Base-by-base conservation (phyloP, 148 eudicot species). In the Persicaria maculosa region DNA sequence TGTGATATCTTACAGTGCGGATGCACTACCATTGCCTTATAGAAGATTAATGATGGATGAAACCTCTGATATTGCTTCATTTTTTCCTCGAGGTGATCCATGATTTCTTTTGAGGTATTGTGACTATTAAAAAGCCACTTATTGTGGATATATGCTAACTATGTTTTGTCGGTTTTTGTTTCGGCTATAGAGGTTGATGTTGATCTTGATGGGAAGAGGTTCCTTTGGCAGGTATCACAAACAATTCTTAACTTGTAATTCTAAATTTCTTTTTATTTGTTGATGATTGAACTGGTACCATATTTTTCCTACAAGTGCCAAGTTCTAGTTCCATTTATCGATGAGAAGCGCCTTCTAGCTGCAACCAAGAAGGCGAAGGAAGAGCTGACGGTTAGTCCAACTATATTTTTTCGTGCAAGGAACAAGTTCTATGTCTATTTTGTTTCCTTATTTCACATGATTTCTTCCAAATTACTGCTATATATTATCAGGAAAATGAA, bases 191-290 rank as follows among this genome's bases (percentile, higher is more conserved):
- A 80, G 52, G 85, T 91, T 77, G 81, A 84, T 45, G 74, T 85
- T 11, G 96, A 90, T 77, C 65, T 75, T 7, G 88, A 86, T 74
- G 92, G 96, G 15, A 86, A 82, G 61, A 72, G 90, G 22, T 88
- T 70, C 75, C 4, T 72, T 12, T 90, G 92, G 92, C 92, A 86
- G 92, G 92, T 87, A 75, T 19, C 19, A 44, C 4, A 69, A 4
- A 44, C 1, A 50, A 74, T 12, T 55, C 14, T n/a, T 74, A 47
- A 3, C 8, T 0, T 48, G 46, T 4, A 25, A 15, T 59, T 59
- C 40, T n/a, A 50, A 9, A n/a, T n/a, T n/a, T 25, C 31, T 25
- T 25, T 31, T 31, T 31, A 31, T 31, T 31, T 31, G 36, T 31
- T 31, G 36, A 50, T 50, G 53, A 50, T 50, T 8, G 16, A 50